Evolutionary conservation across 23 red algal species (phyloP).

Genomic region (Gracilaria caudata): DNA sequence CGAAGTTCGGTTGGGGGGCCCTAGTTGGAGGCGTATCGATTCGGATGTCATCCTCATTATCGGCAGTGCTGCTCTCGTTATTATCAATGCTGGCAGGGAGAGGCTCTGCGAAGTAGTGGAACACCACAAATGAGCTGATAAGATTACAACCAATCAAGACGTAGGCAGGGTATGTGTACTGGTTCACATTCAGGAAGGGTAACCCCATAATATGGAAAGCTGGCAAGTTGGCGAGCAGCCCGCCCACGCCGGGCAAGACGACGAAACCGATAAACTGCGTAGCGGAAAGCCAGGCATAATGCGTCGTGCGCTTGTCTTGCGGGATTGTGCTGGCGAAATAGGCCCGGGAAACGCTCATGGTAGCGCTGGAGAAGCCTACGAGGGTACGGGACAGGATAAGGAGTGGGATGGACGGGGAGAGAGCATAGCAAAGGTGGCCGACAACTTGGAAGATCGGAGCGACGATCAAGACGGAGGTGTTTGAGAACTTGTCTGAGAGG

Average conservation of each 20-base stretch:
- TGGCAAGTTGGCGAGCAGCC: conserved; percentile 70
- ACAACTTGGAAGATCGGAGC: conserved; percentile 64
- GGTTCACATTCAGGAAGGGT: conserved; percentile 30
- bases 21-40: background rate
- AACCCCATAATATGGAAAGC: background rate
- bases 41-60: background rate
- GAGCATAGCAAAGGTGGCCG: conserved; percentile 76
- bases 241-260: conserved; percentile 80
- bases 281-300: conserved; percentile 88
- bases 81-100: background rate
- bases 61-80: background rate
- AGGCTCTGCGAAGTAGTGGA: conserved; percentile 69
- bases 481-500: conserved; percentile 74
- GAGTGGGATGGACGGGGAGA: conserved; percentile 33
- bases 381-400: conserved; percentile 72
- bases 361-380: conserved; percentile 84
- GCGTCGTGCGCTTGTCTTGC: conserved; percentile 49
- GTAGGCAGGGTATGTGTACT: conserved; percentile 84
- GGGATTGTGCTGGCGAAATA: conserved; percentile 73
- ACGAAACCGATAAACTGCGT: conserved; percentile 96
- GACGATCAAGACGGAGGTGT: conserved; percentile 50
- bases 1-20: conserved; percentile 10
- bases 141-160: conserved; percentile 70
- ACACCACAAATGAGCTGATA: conserved; percentile 35
- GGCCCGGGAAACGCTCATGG: conserved; percentile 88